phyloP scores from a whole-genome alignment of 768 basidiomycete species.

The Rhodocollybia butyracea region DNA sequence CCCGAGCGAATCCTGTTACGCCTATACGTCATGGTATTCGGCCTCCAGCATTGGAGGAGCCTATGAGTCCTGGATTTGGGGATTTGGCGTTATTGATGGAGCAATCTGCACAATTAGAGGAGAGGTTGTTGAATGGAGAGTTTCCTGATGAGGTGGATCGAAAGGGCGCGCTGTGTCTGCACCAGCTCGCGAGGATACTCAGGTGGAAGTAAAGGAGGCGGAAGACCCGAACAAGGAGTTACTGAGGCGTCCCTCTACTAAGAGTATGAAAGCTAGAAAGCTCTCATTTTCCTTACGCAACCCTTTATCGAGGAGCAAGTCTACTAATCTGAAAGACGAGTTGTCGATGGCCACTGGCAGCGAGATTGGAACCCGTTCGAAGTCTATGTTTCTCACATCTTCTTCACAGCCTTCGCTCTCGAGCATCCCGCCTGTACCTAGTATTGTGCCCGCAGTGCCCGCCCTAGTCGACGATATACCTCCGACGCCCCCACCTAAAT shows the following conservation, averaged over 20 bases:
- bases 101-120: conserved; percentile 57
- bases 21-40: conserved; percentile 29
- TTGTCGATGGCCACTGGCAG: too few relatives aligned
- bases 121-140: conserved; percentile 47
- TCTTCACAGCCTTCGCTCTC: conserved; percentile 5
- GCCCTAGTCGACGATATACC: conserved; percentile 17
- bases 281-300: conserved; percentile 11
- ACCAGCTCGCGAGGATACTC: neutral
- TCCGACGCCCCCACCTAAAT: conserved; percentile 48
- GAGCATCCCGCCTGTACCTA: neutral
- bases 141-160: conserved; percentile 31
- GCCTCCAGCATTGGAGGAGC: conserved; percentile 23
- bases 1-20: conserved; percentile 18
- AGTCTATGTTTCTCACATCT: conserved; percentile 2
- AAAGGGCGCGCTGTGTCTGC: conserved; percentile 6
- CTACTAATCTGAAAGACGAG: conserved; percentile 8
- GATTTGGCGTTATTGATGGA: conserved; percentile 55
- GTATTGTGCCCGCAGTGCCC: neutral
- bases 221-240: neutral
- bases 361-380: too few relatives aligned
- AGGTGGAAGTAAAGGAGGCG: neutral
- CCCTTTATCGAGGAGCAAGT: conserved; percentile 16
- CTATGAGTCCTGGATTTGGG: conserved; percentile 43
- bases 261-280: conserved; percentile 7
- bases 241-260: neutral